Base-by-base conservation (phyloP, 306 rosid genomes). In the Spatholobus suberectus region DNA sequence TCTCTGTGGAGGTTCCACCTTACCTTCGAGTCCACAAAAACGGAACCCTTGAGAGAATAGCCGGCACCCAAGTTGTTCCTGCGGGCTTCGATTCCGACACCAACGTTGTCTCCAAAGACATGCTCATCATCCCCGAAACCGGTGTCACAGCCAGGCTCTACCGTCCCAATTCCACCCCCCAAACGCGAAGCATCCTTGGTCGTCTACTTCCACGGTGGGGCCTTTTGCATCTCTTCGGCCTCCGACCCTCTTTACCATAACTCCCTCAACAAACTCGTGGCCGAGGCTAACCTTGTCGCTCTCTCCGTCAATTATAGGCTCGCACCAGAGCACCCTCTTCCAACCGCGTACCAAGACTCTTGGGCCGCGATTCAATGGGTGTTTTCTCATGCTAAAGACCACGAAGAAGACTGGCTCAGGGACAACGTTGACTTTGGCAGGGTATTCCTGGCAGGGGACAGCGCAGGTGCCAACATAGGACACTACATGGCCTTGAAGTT, bases 121-220 rank as follows among this genome's bases (percentile, higher is more conserved):
- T 90, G 75, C 29, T 89, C 40, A 29, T 93, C 20, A 11, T 46
- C 5, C 93, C 90, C 5, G 83, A 90, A 75, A 90, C 88, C 29
- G 89, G 90, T 6, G 85, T 93, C 72, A 84, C 92, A 0, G 98
- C 90, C 54, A 86, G 99, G 47, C 41, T 95, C 2, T 95, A 92
- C 83, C 75, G 77, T 18, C 93, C 94, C 18, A 79, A 70, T 35
- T 40, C 13, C 75, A 21, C 67, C 7, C 24, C 51, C 10, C 5
- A 38, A n/a, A 27, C 1, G 5, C 6, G 8, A 92, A 90, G 79
- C 93, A 89, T 32, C 94, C 98, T 5, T 95, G 38, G 27, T 88
- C 8, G 5, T 93, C 54, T 93, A 95, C 91, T 87, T 86, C 37
- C 99, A 95, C 23, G 99, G 99, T 0, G 97, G 99, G 0, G 98